phyloP scores from a whole-genome alignment of 371 early-diverging fungal species.

The Mucor ambiguus region DNA sequence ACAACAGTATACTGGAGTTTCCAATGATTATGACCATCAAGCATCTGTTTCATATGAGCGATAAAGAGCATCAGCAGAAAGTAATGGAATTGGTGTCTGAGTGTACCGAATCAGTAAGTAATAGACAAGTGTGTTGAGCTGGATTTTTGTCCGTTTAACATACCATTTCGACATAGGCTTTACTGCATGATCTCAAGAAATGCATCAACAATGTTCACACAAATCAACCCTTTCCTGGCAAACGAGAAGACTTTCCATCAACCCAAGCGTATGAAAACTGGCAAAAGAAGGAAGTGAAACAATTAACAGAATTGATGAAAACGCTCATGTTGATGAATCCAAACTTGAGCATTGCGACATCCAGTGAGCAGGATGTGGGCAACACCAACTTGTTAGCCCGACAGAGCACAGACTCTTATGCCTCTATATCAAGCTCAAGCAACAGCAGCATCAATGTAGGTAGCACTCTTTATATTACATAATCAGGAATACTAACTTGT shows the following conservation, averaged over 20 bases:
- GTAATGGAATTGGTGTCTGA: conserved; percentile 21
- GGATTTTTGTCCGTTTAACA: no score
- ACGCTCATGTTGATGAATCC: conserved; percentile 35
- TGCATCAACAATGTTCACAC: conserved; percentile 35
- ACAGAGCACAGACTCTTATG: conserved; percentile 6
- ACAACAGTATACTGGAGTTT: conserved; percentile 15
- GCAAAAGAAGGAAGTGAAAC: conserved; percentile 36
- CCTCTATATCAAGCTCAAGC: not conserved
- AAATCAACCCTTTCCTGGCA: conserved; percentile 30
- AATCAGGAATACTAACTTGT: not conserved
- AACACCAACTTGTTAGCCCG: conserved; percentile 12
- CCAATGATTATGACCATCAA: conserved; percentile 33
- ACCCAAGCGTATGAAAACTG: conserved; percentile 32
- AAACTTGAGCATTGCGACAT: conserved; percentile 16
- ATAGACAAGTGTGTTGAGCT: not conserved
- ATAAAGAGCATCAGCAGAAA: conserved; percentile 26
- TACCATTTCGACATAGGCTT: conserved; percentile 17
- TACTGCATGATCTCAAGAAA: conserved; percentile 33
- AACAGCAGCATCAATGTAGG: not conserved
- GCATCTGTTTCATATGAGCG: conserved; percentile 28
- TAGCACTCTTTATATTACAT: not conserved
- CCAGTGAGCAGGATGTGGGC: conserved; percentile 24
- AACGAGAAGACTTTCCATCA: conserved; percentile 29
- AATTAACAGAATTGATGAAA: conserved; percentile 33
- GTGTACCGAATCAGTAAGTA: conserved; percentile 39